Conservation (phyloP, 1,284 basidiomycete genomes). For the Cystobasidium pallidum region DNA sequence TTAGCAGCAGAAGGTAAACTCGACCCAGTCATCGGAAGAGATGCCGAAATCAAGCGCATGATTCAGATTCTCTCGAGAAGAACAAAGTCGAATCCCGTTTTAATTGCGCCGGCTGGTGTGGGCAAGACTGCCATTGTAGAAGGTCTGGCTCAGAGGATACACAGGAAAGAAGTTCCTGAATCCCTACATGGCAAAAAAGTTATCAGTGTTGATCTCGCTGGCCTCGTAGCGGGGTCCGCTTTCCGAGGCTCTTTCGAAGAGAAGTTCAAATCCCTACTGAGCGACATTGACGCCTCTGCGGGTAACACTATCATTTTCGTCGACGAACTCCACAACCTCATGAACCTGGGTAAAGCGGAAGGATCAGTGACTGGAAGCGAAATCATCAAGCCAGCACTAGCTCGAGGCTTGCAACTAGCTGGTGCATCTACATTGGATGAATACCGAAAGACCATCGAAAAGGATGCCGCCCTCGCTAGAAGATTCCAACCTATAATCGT, state of each 20-base stretch:
- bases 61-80: slow-evolving; percentile 67
- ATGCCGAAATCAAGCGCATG: slow-evolving; percentile 78
- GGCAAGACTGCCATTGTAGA: slow-evolving; percentile 93
- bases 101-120: slow-evolving; percentile 62
- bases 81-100: slow-evolving; percentile 59
- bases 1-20: slow-evolving; percentile 77
- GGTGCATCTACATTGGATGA: slow-evolving; percentile 85
- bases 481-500: slow-evolving; percentile 87
- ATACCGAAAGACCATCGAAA: slow-evolving; percentile 86
- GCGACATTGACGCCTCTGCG: slow-evolving; percentile 83
- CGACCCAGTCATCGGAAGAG: slow-evolving; percentile 82
- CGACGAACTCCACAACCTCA: slow-evolving; percentile 77
- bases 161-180: slow-evolving; percentile 90
- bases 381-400: slow-evolving; percentile 86
- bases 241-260: slow-evolving; percentile 89
- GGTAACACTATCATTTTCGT: slow-evolving; percentile 67
- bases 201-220: slow-evolving; percentile 68
- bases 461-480: slow-evolving; percentile 86
- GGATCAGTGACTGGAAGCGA: slow-evolving; percentile 89
- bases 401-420: slow-evolving; percentile 79
- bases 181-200: slow-evolving; percentile 80
- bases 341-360: slow-evolving; percentile 87
- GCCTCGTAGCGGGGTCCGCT: slow-evolving; percentile 81
- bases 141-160: slow-evolving; percentile 83
- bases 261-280: slow-evolving; percentile 82